Evolutionary conservation across 2,329 filamentous ascomycete genomes (phyloP), one percentile per base, ranked within the genome.

Genomic region (Calonectria montana): DNA sequence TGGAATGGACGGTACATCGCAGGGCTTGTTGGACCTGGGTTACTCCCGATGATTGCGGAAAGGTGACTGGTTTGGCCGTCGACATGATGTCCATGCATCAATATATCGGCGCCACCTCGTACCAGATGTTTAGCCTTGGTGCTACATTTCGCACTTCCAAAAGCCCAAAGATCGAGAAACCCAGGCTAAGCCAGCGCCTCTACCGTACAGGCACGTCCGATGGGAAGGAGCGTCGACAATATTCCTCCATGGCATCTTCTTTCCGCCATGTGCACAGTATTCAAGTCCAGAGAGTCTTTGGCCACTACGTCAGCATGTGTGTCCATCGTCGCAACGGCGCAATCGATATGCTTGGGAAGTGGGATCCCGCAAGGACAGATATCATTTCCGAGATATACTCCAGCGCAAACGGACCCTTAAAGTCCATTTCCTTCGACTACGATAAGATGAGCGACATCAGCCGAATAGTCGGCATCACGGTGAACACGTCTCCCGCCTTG

Each of bases 61-160:
- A 65, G 16, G 68, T 70, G 21, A 70, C 63, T 13, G 68, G 68
- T 21, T 31, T 70, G 29, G 62, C 50, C 16, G 45, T 70, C 27
- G 53, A 59, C 53, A 64, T 66, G 21, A 47, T 53, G 16, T 66
- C 64, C 18, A 65, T 39, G 43, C n/a, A 62, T 23, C 53, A 59
- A 13, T 59, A 59, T 23, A 37, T 55, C 10, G 50, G 53, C 7
- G 53, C 53, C 4, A 37, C 53, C 25, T 59, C 53, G 21, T 59
- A 39, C 21, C 62, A 62, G 15, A 10, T 66, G 7, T 55, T 41
- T 21, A 55, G 43, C 15, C 12, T 70, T 16, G 68, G 68, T 7
- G 63, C 68, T 27, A 59, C 53, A 6, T 59, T 25, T 59, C 53
- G 35, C 35, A 27, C 53, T 27, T 39, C 53, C 31, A 59, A 39